These are phyloP conservation scores for Flaveria brownii DNA, from an alignment of 129 eudicot genomes.

Conservation along the genomic window DNA sequence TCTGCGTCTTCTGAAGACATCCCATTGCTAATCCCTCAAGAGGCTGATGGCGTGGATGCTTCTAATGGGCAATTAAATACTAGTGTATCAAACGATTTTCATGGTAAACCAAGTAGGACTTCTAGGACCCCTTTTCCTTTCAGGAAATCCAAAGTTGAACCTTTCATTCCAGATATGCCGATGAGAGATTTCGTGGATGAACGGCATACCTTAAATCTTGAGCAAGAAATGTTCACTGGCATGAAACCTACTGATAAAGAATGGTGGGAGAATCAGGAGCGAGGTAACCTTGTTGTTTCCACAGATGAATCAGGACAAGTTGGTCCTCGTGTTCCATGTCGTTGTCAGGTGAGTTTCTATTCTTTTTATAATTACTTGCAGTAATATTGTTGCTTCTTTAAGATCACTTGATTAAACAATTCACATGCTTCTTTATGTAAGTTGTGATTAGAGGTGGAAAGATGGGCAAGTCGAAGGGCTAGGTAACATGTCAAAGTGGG, in stretches of 20 bases:
- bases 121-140: slow-evolving; percentile 65
- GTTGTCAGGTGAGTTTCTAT: slow-evolving; percentile 73
- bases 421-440: background rate
- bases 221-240: slow-evolving; percentile 39
- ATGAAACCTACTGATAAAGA: slow-evolving; percentile 60
- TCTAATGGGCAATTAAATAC: slow-evolving; percentile 43
- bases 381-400: background rate
- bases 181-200: slow-evolving; percentile 96
- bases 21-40: slow-evolving; percentile 90
- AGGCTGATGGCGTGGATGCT: slow-evolving; percentile 57
- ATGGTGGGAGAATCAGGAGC: slow-evolving; percentile 97
- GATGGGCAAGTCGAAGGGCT: background rate
- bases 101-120: slow-evolving; percentile 63
- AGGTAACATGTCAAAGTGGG: background rate
- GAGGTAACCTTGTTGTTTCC: slow-evolving; percentile 79
- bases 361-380: background rate
- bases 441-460: background rate
- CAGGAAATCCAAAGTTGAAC: slow-evolving; percentile 60
- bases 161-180: slow-evolving; percentile 65
- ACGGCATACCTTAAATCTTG: slow-evolving; percentile 32
- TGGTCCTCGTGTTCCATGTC: slow-evolving; percentile 94
- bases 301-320: slow-evolving; percentile 87
- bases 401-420: background rate
- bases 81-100: slow-evolving; percentile 46
- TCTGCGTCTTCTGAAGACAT: slow-evolving; percentile 76